Evolutionary conservation across 1,139 yeast genomes (phyloP).

Genomic region (Suhomyces guaymorum): DNA sequence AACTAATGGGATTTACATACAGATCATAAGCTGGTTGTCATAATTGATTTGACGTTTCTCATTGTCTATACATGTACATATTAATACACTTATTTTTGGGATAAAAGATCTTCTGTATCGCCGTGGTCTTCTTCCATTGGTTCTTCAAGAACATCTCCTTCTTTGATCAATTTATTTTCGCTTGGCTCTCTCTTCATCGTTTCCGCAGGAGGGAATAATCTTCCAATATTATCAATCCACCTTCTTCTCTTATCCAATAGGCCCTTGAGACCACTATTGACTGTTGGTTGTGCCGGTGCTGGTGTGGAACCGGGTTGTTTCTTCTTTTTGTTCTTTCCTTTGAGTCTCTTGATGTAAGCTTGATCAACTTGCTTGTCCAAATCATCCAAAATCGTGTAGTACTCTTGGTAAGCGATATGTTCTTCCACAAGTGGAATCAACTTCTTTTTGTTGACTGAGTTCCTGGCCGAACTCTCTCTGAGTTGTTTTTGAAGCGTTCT

Average conservation of each 20-base stretch:
- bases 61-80: conserved; percentile 6
- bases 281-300: conserved; percentile 50
- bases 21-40: neutral
- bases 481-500: conserved; percentile 71
- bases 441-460: conserved; percentile 65
- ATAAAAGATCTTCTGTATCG: conserved; percentile 6
- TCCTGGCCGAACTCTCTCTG: conserved; percentile 58
- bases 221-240: conserved; percentile 91
- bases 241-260: conserved; percentile 80
- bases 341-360: conserved; percentile 80
- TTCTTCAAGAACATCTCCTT: conserved; percentile 38
- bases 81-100: conserved; percentile 4
- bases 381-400: conserved; percentile 84
- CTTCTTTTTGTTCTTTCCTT: conserved; percentile 81
- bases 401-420: conserved; percentile 94
- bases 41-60: neutral
- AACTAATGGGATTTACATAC: too few relatives aligned
- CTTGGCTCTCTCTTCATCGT: conserved; percentile 76
- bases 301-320: conserved; percentile 46
- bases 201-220: conserved; percentile 67
- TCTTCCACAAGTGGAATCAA: conserved; percentile 80
- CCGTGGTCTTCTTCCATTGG: conserved; percentile 42
- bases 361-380: conserved; percentile 96
- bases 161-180: conserved; percentile 51
- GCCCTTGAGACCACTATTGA: conserved; percentile 75